Evolutionary conservation across 2,329 filamentous ascomycete species (phyloP).

Genomic region (Phialophora expanda): DNA sequence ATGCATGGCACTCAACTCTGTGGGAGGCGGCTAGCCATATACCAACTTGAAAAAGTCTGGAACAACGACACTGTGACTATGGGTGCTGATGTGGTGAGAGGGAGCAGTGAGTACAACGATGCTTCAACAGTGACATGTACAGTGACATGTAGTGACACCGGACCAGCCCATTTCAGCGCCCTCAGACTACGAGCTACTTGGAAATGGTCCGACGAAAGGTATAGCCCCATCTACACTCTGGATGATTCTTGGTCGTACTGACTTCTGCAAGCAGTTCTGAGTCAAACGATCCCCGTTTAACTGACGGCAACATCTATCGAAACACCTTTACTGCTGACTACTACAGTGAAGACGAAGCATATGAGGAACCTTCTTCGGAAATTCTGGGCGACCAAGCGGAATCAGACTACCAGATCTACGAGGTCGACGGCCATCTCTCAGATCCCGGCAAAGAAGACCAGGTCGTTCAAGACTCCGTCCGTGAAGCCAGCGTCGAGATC

Average conservation of each 20-base stretch:
- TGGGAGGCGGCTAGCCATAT: constrained; percentile 47
- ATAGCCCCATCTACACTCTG: constrained; percentile 17
- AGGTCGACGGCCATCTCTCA: constrained; percentile 11
- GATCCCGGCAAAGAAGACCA: constrained; percentile 27
- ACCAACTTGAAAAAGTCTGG: constrained; percentile 42
- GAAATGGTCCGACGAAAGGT: constrained; percentile 42
- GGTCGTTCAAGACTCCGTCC: constrained; percentile 32
- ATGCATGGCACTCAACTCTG: constrained; percentile 68
- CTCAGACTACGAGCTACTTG: constrained; percentile 44
- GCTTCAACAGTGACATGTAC: background rate
- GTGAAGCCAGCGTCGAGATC: constrained; percentile 32
- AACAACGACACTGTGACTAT: constrained; percentile 52
- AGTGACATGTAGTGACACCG: constrained; percentile 12
- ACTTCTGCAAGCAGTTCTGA: constrained; percentile 1
- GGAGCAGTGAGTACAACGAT: constrained; percentile 38
- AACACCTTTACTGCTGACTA: constrained; percentile 52
- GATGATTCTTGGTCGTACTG: background rate
- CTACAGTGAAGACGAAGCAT: constrained; percentile 42
- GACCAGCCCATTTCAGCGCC: constrained; percentile 25
- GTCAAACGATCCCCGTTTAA: background rate
- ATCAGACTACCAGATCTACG: constrained; percentile 13
- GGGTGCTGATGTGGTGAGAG: constrained; percentile 57
- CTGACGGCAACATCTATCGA: constrained; percentile 21
- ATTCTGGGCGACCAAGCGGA: constrained; percentile 8
- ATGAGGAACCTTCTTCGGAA: constrained; percentile 13